phyloP scores from a whole-genome alignment of 2,329 filamentous ascomycete species.

The Clathrospora elynae region DNA sequence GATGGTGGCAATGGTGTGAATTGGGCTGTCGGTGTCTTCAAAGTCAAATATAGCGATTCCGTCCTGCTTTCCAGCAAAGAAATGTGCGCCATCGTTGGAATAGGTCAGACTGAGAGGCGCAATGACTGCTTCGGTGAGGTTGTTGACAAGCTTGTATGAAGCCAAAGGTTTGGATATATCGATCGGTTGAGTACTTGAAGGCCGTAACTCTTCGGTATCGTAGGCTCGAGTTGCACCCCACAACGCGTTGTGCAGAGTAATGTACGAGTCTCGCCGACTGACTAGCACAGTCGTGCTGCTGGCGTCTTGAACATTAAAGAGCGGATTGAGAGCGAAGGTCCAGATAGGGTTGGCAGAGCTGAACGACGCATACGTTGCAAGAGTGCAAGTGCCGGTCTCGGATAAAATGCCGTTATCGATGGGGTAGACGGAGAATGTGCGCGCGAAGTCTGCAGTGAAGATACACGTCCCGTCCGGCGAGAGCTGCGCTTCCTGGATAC shows the following conservation, averaged over 20 bases:
- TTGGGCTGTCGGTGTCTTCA: constrained; percentile 54
- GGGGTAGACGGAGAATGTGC: constrained; percentile 59
- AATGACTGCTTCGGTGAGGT: constrained; percentile 62
- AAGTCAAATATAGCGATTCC: constrained; percentile 63
- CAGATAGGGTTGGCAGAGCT: constrained; percentile 57
- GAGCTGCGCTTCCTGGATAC: constrained; percentile 39
- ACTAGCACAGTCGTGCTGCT: constrained; percentile 58
- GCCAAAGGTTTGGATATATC: constrained; percentile 46
- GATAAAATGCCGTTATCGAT: constrained; percentile 20
- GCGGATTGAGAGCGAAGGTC: constrained; percentile 60
- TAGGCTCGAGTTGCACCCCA: constrained; percentile 40
- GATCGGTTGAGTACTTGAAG: constrained; percentile 14
- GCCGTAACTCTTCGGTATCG: constrained; percentile 12
- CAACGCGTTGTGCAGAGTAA: constrained; percentile 62
- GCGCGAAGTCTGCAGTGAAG: constrained; percentile 59
- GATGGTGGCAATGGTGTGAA: constrained; percentile 51
- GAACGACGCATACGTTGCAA: constrained; percentile 56
- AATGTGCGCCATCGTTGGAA: constrained; percentile 54
- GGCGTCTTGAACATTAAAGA: constrained; percentile 58
- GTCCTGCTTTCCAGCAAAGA: constrained; percentile 63
- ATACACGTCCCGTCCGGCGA: constrained; percentile 62
- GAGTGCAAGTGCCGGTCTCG: constrained; percentile 11
- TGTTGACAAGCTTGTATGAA: constrained; percentile 61
- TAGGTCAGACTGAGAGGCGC: constrained; percentile 63
- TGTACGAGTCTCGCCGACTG: constrained; percentile 60